phyloP scores from a whole-genome alignment of 163 green algal genomes.

The Scenedesmus sp. region DNA sequence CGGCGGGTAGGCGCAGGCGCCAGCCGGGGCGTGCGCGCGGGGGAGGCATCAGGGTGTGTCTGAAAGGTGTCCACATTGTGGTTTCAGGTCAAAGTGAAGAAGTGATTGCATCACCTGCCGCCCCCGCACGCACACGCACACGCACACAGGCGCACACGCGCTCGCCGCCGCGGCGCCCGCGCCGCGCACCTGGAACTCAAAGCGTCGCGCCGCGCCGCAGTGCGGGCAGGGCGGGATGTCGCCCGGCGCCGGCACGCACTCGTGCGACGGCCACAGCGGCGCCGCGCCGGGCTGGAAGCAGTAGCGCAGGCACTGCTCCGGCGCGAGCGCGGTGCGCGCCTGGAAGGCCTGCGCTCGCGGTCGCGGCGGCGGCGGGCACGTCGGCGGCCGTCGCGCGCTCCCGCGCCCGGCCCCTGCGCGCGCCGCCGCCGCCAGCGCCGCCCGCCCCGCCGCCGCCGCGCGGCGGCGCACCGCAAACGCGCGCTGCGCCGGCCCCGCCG shows the following conservation, averaged over 20 bases:
- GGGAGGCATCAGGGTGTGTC: conserved; percentile 24
- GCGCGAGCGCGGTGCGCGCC: conserved; percentile 54
- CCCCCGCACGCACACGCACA: neutral
- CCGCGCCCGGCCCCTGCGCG: too few species aligned
- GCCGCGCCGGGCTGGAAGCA: conserved; percentile 68
- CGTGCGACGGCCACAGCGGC: conserved; percentile 74
- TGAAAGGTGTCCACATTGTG: conserved; percentile 41
- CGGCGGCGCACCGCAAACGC: conserved; percentile 63
- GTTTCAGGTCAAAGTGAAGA: conserved; percentile 58
- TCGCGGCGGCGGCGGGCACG: conserved; percentile 2
- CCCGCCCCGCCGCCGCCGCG: neutral
- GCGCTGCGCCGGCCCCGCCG: conserved; percentile 48
- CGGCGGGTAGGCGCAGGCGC: too few species aligned
- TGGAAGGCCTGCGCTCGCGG: conserved; percentile 64
- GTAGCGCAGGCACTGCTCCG: conserved; percentile 80
- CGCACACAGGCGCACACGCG: neutral
- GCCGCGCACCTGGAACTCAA: conserved; percentile 86
- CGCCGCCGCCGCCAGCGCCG: neutral
- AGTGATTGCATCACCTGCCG: conserved; percentile 20
- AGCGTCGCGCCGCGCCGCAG: conserved; percentile 69
- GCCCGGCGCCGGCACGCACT: conserved; percentile 33
- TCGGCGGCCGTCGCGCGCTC: too few species aligned
- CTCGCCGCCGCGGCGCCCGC: neutral
- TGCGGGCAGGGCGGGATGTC: conserved; percentile 73
- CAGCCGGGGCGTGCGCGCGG: too few species aligned